These are phyloP conservation scores for Backusella macrospora DNA, from an alignment of 192 early-diverging fungal genomes.

Conservation along the genomic window DNA sequence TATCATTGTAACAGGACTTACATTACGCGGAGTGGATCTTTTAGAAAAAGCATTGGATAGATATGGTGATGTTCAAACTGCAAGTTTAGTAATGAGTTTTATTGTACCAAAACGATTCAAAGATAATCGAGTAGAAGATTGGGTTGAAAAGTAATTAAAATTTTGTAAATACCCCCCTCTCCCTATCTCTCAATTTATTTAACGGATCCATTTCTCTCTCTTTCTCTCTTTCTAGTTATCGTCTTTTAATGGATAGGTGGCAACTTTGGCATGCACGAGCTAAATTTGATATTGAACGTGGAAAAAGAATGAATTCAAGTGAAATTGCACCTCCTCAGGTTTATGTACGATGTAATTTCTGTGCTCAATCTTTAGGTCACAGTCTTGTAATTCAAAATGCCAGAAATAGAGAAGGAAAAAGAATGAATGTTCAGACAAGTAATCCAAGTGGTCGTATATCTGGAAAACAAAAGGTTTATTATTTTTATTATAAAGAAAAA, in stretches of 20 bases:
- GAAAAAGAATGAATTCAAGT: constrained; percentile 58
- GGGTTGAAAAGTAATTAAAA: constrained; percentile 67
- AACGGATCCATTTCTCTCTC: no score
- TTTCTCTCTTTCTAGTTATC: constrained; percentile 62
- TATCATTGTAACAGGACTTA: constrained; percentile 82
- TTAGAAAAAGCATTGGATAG: constrained; percentile 81
- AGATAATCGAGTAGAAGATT: constrained; percentile 64
- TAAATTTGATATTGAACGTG: constrained; percentile 87
- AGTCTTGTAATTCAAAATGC: constrained; percentile 53
- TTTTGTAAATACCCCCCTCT: not conserved
- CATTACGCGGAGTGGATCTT: constrained; percentile 66
- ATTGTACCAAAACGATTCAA: constrained; percentile 62
- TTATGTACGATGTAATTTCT: constrained; percentile 87
- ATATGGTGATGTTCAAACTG: constrained; percentile 93
- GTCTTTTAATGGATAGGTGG: constrained; percentile 84
- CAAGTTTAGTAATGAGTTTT: constrained; percentile 66
- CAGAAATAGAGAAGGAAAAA: constrained; percentile 50
- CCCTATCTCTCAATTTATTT: not conserved
- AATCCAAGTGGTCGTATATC: constrained; percentile 27
- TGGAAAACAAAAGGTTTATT: constrained; percentile 44
- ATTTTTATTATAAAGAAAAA: not conserved
- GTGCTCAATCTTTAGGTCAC: constrained; percentile 69
- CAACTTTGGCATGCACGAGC: constrained; percentile 85
- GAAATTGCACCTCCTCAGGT: constrained; percentile 74
- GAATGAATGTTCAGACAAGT: constrained; percentile 46